phyloP scores from a whole-genome alignment of 768 basidiomycete species.

The Antrodiella citrinella region DNA sequence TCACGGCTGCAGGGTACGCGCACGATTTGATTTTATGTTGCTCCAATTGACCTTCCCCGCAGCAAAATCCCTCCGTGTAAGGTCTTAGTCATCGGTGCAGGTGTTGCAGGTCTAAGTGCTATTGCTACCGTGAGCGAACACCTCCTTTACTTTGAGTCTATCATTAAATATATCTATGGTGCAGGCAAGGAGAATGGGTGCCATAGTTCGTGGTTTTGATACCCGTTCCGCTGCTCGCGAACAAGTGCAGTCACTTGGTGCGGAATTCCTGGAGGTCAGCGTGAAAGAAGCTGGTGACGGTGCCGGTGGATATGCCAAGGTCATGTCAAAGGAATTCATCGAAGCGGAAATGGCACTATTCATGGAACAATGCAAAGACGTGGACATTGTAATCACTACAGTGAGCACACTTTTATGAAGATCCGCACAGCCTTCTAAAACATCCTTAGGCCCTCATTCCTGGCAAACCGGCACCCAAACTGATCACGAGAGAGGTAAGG shows the following conservation, averaged over 20 bases:
- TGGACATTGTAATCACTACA: conserved; percentile 85
- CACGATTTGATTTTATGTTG: neutral
- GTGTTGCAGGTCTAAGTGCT: conserved; percentile 83
- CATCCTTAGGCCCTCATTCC: conserved; percentile 76
- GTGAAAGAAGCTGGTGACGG: conserved; percentile 78
- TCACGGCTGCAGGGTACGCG: conserved; percentile 81
- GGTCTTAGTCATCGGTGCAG: conserved; percentile 81
- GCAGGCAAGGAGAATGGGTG: conserved; percentile 75
- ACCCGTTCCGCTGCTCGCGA: conserved; percentile 79
- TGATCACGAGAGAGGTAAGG: conserved; percentile 62
- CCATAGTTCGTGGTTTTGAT: conserved; percentile 85
- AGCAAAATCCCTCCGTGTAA: conserved; percentile 77
- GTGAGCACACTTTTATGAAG: too few relatives aligned
- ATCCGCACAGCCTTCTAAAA: neutral
- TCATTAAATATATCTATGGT: neutral
- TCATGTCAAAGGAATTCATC: conserved; percentile 86
- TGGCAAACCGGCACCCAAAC: conserved; percentile 77
- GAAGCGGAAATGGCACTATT: conserved; percentile 86
- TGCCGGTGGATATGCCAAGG: conserved; percentile 81
- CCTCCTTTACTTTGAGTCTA: neutral
- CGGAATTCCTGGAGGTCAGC: conserved; percentile 80
- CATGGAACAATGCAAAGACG: conserved; percentile 81
- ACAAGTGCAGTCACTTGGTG: conserved; percentile 85
- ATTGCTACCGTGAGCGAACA: conserved; percentile 62
- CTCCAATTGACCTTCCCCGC: neutral